phyloP scores from a whole-genome alignment of 2,329 filamentous ascomycete species.

The Ophiosphaerella narmari region DNA sequence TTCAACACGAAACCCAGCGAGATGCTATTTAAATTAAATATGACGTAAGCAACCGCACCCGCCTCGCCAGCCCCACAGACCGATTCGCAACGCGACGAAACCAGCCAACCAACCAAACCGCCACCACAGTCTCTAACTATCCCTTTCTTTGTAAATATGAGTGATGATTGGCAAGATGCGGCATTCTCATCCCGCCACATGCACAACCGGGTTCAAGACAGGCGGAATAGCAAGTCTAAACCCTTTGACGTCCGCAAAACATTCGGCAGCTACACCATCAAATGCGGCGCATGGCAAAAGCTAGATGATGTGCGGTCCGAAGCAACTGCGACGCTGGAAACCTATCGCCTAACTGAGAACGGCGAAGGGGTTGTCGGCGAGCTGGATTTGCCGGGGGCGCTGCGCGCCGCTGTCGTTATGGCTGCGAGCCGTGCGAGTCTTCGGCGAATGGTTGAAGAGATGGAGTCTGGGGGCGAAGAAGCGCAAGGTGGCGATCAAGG shows the following conservation, averaged over 20 bases:
- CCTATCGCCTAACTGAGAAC: constrained; percentile 24
- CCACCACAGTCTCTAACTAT: too few species aligned
- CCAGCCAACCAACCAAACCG: too few species aligned
- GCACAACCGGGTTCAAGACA: constrained; percentile 22
- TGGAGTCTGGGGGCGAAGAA: constrained; percentile 6
- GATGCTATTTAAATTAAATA: too few species aligned
- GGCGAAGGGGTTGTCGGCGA: constrained; percentile 26
- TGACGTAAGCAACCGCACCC: too few species aligned
- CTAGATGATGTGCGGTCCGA: constrained; percentile 3
- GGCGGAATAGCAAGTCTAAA: constrained; percentile 14
- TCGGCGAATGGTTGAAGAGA: constrained; percentile 4
- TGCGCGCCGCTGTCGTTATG: constrained; percentile 20
- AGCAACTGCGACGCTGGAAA: constrained; percentile 16
- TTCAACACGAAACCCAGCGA: too few species aligned
- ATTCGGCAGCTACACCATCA: constrained; percentile 28
- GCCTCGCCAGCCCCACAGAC: too few species aligned
- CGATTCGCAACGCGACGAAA: too few species aligned
- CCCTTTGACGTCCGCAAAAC: constrained; percentile 30
- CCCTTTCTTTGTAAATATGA: constrained; percentile 6
- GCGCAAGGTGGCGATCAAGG: constrained; percentile 4
- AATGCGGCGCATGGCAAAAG: constrained; percentile 26
- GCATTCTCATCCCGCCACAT: constrained; percentile 30
- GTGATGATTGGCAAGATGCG: constrained; percentile 31
- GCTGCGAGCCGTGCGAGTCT: constrained; percentile 25
- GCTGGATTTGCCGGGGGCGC: constrained; percentile 16